Evolutionary conservation across 2,329 filamentous ascomycete species (phyloP).

Genomic region (Fusarium hainanense): DNA sequence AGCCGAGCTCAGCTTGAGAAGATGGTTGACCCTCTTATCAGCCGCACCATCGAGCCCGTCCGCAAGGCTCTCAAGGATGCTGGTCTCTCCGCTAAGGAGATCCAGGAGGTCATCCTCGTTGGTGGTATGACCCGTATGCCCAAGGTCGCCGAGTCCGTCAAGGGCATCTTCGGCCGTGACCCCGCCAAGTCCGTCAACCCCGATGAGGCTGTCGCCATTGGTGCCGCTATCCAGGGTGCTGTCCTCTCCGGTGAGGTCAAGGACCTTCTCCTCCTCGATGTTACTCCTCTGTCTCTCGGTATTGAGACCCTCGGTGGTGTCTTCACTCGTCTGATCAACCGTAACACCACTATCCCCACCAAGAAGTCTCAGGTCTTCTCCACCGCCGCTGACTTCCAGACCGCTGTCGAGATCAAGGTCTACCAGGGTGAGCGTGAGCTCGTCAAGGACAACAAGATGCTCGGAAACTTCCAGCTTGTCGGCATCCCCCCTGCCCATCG

Average conservation of each 20-base stretch:
- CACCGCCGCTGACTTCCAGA: slow-evolving; percentile 97
- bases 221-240: slow-evolving; percentile 96
- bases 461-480: slow-evolving; percentile 99
- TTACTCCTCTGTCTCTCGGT: slow-evolving; percentile 95
- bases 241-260: slow-evolving; percentile 97
- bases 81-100: slow-evolving; percentile 88
- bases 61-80: slow-evolving; percentile 98
- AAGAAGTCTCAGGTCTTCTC: slow-evolving; percentile 99
- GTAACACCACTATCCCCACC: slow-evolving; percentile 98
- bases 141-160: slow-evolving; percentile 95
- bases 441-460: slow-evolving; percentile 97
- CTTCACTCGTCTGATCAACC: slow-evolving; percentile 98
- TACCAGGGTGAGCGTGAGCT: slow-evolving; percentile 99
- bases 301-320: slow-evolving; percentile 98
- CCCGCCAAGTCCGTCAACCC: slow-evolving; percentile 99
- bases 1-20: slow-evolving; percentile 91
- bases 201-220: slow-evolving; percentile 97
- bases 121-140: slow-evolving; percentile 99
- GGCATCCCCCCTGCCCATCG: slow-evolving; percentile 96
- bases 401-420: slow-evolving; percentile 98
- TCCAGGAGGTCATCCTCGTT: slow-evolving; percentile 97
- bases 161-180: slow-evolving; percentile 95
- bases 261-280: slow-evolving; percentile 93
- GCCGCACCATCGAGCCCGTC: slow-evolving; percentile 87
- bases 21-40: slow-evolving; percentile 90